Evolutionary conservation across 192 early-diverging fungal genomes (phyloP).

Genomic region (Cetraspora pellucida): DNA sequence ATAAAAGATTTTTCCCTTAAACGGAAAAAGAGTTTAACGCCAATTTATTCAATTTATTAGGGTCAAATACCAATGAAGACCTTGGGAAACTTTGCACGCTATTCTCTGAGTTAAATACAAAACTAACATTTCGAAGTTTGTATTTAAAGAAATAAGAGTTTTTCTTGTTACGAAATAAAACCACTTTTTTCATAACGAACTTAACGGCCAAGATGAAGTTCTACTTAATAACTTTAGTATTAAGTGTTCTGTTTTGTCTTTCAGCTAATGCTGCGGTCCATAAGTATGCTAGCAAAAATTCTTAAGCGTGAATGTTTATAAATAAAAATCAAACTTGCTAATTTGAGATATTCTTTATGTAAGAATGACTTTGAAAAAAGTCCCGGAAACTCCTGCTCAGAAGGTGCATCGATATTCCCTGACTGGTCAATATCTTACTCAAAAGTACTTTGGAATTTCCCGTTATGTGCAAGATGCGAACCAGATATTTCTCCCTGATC

Average conservation of each 20-base stretch:
- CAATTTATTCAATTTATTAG: too few relatives aligned
- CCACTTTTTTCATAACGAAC: not conserved
- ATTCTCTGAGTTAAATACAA: too few relatives aligned
- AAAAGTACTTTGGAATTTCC: constrained; percentile 70
- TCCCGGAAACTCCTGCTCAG: constrained; percentile 60
- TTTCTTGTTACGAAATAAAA: not conserved
- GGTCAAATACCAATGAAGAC: too few relatives aligned
- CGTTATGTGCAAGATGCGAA: constrained; percentile 46
- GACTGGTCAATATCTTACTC: constrained; percentile 67
- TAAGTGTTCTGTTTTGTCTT: not conserved
- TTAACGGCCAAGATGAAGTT: constrained; percentile 12
- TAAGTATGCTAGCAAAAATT: not conserved
- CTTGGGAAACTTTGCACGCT: too few relatives aligned
- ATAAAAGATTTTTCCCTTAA: too few relatives aligned
- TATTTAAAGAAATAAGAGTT: too few relatives aligned
- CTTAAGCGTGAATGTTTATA: not conserved
- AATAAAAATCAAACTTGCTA: not conserved
- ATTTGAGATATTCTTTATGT: not conserved
- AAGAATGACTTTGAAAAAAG: constrained; percentile 69
- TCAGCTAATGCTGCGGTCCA: constrained; percentile 3
- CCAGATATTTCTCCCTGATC: constrained; percentile 52
- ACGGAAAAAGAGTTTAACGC: too few relatives aligned
- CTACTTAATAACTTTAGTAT: not conserved
- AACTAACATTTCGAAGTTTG: too few relatives aligned
- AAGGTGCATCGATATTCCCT: constrained; percentile 64